A percentile compares a stretch with the other conserved stretches of the same genome.
Conservation (phyloP, 2,329 filamentous ascomycete species). For the Pseudocercospora vitis region DNA sequence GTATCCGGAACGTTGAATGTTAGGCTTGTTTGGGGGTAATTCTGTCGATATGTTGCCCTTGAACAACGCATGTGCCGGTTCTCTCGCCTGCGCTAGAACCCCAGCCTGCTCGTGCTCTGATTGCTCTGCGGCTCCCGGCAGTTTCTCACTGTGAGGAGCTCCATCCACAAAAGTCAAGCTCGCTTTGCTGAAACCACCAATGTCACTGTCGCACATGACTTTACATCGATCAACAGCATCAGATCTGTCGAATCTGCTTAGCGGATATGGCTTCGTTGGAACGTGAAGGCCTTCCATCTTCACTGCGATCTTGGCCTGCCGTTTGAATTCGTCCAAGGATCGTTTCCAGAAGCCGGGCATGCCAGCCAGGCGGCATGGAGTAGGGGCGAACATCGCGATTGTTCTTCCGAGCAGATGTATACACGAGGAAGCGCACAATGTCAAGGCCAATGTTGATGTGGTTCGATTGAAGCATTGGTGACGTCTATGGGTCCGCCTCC, state of each 20-base stretch:
- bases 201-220: slow-evolving; percentile 78
- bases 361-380: slow-evolving; percentile 25
- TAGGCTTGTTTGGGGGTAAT: slow-evolving; percentile 71
- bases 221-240: slow-evolving; percentile 56
- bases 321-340: slow-evolving; percentile 60
- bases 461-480: slow-evolving; percentile 6
- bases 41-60: slow-evolving; percentile 84
- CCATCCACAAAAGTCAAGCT: slow-evolving; percentile 61
- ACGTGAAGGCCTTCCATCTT: slow-evolving; percentile 68
- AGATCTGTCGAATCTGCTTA: slow-evolving; percentile 62
- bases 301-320: slow-evolving; percentile 59
- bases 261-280: slow-evolving; percentile 61
- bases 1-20: slow-evolving; percentile 78
- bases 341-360: slow-evolving; percentile 56
- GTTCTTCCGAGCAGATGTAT: not conserved
- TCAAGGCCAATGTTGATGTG: not conserved
- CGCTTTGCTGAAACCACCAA: slow-evolving; percentile 80
- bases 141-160: slow-evolving; percentile 23
- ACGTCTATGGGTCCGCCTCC: not conserved
- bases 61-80: slow-evolving; percentile 73
- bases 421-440: not conserved
- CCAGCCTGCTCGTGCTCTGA: slow-evolving; percentile 21
- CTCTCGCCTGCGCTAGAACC: slow-evolving; percentile 25
- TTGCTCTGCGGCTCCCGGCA: not conserved
- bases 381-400: slow-evolving; percentile 25